Base-by-base conservation (phyloP, 2,329 filamentous ascomycete genomes). In the Microascus cirrosus region DNA sequence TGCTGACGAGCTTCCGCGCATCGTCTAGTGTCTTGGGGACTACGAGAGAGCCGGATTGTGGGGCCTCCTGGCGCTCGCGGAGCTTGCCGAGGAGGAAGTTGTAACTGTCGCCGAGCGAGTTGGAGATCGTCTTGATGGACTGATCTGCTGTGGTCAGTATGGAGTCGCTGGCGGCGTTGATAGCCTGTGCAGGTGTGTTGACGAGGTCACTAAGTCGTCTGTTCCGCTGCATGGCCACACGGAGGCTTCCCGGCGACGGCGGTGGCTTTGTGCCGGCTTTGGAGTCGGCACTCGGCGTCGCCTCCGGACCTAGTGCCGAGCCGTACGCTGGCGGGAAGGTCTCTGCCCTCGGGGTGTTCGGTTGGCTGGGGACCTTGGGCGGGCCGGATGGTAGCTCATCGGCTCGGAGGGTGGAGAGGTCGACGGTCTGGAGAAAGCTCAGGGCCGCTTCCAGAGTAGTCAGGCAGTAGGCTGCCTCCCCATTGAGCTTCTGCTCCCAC, bases 381-480 rank as follows among this genome's bases (percentile, higher is more conserved):
- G 86, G 86, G 0, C 87, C 84, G 51, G 86, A 84, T 18, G 83
- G 85, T 20, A 78, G 73, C 69, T 95, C 91, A 62, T 96, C 89
- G 6, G 86, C 86, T 56, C 91, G 84, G 7, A 99, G 76, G 28
- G 89, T 96, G 7, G 92, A 89, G 25, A 99, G 78, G 69, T 99
- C 94, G 32, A 99, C 94, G 0, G 92, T 97, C 66, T 97, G 89
- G 15, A 99, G 76, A 66, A 99, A 99, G 56, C 88, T 92, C 58
- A 97, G 90, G 59, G 93, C 89, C 20, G 94, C 94, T 71, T 99
- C 94, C 1, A 99, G 80, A 64, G 96, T 99, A 48, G 95, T 96
- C 59, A 99, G 77, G 67, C 94, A 97, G 70, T 99, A 99, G 1
- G 94, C 92, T 13, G 92, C 88, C 71, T 99, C 94, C 18, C 94